phyloP scores from a whole-genome alignment of 148 eudicot species.

The Diospyros kaki region DNA sequence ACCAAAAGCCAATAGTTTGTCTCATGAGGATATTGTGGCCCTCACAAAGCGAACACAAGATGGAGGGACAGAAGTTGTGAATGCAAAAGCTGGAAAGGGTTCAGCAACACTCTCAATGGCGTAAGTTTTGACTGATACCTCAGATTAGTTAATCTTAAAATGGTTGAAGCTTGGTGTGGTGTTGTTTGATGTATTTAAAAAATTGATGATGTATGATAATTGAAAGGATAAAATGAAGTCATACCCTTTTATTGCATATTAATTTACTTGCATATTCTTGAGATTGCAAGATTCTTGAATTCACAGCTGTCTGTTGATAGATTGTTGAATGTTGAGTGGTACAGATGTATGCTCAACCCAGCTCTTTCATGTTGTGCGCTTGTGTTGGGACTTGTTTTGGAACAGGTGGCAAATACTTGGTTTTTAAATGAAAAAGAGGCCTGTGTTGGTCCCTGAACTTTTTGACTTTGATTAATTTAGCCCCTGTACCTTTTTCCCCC shows the following conservation, averaged over 20 bases:
- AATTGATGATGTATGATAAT: too few species aligned
- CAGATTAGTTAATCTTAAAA: too few species aligned
- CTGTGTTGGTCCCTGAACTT: too few species aligned
- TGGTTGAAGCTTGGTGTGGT: not conserved
- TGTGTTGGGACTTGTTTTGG: not conserved
- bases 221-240: not conserved
- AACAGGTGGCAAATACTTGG: not conserved
- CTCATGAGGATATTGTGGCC: slow-evolving; percentile 46
- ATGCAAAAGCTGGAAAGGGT: slow-evolving; percentile 98
- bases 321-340: not conserved
- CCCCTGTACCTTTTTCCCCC: too few species aligned
- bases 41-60: slow-evolving; percentile 91
- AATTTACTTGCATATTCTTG: not conserved
- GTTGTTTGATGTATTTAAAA: not conserved
- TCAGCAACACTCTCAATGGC: slow-evolving; percentile 99
- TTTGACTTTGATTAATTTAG: too few species aligned
- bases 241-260: not conserved
- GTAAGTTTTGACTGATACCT: slow-evolving; percentile 42
- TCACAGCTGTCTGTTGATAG: not conserved
- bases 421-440: not conserved
- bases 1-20: slow-evolving; percentile 61
- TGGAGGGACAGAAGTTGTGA: slow-evolving; percentile 97
- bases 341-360: not conserved
- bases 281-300: not conserved
- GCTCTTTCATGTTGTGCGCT: not conserved